Base-by-base conservation (phyloP, 441 rosid genomes). In the Aleurites moluccanus region DNA sequence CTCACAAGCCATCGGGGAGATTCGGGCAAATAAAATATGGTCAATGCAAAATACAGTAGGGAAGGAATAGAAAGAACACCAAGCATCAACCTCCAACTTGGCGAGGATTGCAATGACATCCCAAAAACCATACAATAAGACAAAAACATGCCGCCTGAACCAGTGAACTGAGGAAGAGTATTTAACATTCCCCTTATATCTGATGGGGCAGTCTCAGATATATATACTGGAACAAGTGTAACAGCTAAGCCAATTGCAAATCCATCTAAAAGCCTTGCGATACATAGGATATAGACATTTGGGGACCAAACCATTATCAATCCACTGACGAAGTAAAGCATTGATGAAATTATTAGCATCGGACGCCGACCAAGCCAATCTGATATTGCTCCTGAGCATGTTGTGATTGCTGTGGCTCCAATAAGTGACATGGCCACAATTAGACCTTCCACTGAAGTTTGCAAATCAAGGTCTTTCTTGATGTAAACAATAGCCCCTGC, bases 1-100 rank as follows among this genome's bases (percentile, higher is more conserved):
- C 98, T 92, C 59, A 92, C 97, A 64, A 94, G 97, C 98, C 98
- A 94, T 81, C 97, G 81, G 4, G 98, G 98, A 70, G 98, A 92
- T 76, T 94, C 98, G 7, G 97, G 98, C 86, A 94, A 81, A 88
- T 77, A 94, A 85, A 92, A 85, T 16, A 88, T 59, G 10, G 91
- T 81, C 67, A 92, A 80, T 15, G 42, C 77, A 79, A 88, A 80
- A 77, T 83, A 92, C 56, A 83, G 0, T 15, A 89, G 73, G 30
- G 98, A 94, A 1, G 95, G 96, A 35, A 89, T 72, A 3, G 90
- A 91, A 76, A 94, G 86, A 84, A 92, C 86, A 15, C 97, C 98
- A 10, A 94, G 97, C 97, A 94, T 94, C 73, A 90, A 72, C 85
- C 90, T 92, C 98, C 98, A 94, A 80, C 85, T 92, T 0, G 98